Percentiles rank a stretch among this genome's conserved stretches.
Conservation (phyloP, 257 asterid species). For the Nicotiana tomentosiformis region DNA sequence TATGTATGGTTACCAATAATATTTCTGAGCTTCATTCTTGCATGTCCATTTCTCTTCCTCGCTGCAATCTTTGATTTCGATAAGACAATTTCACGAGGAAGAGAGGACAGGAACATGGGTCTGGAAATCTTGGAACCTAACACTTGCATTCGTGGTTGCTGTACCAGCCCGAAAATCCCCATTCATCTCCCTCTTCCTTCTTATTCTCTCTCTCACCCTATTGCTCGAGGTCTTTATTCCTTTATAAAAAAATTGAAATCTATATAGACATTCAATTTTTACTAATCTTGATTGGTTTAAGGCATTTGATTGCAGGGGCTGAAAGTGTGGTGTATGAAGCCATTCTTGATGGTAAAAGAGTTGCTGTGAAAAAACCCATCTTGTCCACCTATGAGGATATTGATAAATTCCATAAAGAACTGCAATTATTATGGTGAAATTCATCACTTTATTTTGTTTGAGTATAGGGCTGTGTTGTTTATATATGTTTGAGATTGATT, state of each 20-base stretch:
- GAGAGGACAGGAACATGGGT: slow-evolving; percentile 35
- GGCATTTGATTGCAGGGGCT: slow-evolving; percentile 44
- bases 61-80: background rate
- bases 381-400: slow-evolving; percentile 72
- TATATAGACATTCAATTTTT: background rate
- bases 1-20: background rate
- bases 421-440: slow-evolving; percentile 56
- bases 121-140: slow-evolving; percentile 60
- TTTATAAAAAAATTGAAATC: too few relatives aligned
- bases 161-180: slow-evolving; percentile 82
- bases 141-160: slow-evolving; percentile 84
- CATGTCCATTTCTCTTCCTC: background rate
- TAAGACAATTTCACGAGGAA: background rate
- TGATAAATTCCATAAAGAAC: slow-evolving; percentile 70
- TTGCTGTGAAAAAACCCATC: slow-evolving; percentile 78
- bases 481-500: background rate
- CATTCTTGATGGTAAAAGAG: slow-evolving; percentile 55
- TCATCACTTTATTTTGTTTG: background rate
- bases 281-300: background rate
- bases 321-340: slow-evolving; percentile 87
- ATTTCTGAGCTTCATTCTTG: background rate
- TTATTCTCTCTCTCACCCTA: slow-evolving; percentile 64
- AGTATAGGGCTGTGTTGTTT: background rate
- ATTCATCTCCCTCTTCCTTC: slow-evolving; percentile 66
- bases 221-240: slow-evolving; percentile 60